Conservation (phyloP, 352 stramenopile species). For the Aphanomyces cochlioides region DNA sequence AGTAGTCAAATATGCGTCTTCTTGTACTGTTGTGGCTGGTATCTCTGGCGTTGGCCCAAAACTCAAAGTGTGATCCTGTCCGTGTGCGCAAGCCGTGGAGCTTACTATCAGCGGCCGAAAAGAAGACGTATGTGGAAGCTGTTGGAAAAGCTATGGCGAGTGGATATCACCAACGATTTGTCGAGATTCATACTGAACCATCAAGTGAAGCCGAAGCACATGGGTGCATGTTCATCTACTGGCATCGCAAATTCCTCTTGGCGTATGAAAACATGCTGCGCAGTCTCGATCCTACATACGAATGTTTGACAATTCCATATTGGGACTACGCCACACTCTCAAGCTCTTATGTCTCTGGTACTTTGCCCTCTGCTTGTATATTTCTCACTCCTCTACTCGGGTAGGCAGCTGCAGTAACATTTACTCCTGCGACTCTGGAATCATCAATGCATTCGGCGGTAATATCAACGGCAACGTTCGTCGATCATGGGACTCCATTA, state of each 20-base stretch:
- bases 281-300: constrained; percentile 33
- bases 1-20: not conserved
- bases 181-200: constrained; percentile 35
- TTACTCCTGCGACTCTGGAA: not conserved
- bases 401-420: constrained; percentile 3
- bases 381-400: not conserved
- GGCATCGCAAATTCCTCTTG: constrained; percentile 39
- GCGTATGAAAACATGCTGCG: constrained; percentile 48
- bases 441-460: not conserved
- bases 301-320: constrained; percentile 38
- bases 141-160: constrained; percentile 38
- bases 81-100: constrained; percentile 54
- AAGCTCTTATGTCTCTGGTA: constrained; percentile 23
- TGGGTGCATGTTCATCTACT: constrained; percentile 39
- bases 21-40: constrained; percentile 2
- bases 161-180: constrained; percentile 51
- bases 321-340: constrained; percentile 35
- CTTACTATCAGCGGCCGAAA: constrained; percentile 38
- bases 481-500: constrained; percentile 2
- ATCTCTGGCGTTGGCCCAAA: constrained; percentile 31
- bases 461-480: not conserved
- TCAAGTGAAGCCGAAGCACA: constrained; percentile 35
- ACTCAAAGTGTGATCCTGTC: not conserved
- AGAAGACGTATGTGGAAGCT: constrained; percentile 39
- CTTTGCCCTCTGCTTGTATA: not conserved